Percentiles rank a stretch among this genome's conserved stretches.
These are phyloP conservation scores for Penicillium freii DNA, from an alignment of 2,329 filamentous ascomycete species.

Conservation along the genomic window DNA sequence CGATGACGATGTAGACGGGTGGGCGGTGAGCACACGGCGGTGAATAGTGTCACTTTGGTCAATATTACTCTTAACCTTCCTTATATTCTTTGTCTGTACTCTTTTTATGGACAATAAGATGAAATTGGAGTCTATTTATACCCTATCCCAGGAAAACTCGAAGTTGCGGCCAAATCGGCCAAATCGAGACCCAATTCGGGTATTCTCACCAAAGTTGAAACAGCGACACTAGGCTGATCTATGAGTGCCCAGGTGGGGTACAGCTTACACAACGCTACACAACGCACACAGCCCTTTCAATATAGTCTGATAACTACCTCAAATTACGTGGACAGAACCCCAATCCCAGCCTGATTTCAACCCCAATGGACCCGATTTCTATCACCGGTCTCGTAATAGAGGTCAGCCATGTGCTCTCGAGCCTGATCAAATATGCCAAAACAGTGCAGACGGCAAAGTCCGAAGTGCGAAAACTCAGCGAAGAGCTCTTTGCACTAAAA, in stretches of 20 bases:
- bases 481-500: slow-evolving; percentile 21
- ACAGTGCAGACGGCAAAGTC: slow-evolving; percentile 15
- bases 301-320: neutral
- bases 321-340: neutral
- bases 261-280: slow-evolving; percentile 1
- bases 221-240: neutral
- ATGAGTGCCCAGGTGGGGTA: slow-evolving; percentile 4
- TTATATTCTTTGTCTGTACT: neutral
- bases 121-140: neutral
- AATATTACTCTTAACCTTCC: neutral
- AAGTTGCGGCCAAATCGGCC: neutral
- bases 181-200: neutral
- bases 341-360: neutral
- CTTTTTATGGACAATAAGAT: neutral
- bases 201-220: neutral
- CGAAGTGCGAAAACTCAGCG: slow-evolving; percentile 19
- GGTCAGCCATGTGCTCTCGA: slow-evolving; percentile 14
- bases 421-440: slow-evolving; percentile 20
- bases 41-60: neutral
- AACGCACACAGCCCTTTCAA: neutral
- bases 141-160: too few relatives aligned
- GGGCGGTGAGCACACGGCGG: neutral
- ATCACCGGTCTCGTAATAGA: slow-evolving; percentile 18
- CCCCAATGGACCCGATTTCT: slow-evolving; percentile 19
- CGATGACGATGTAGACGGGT: slow-evolving; percentile 4